Evolutionary conservation across 768 basidiomycete genomes (phyloP).

Genomic region (Epithele typhae): DNA sequence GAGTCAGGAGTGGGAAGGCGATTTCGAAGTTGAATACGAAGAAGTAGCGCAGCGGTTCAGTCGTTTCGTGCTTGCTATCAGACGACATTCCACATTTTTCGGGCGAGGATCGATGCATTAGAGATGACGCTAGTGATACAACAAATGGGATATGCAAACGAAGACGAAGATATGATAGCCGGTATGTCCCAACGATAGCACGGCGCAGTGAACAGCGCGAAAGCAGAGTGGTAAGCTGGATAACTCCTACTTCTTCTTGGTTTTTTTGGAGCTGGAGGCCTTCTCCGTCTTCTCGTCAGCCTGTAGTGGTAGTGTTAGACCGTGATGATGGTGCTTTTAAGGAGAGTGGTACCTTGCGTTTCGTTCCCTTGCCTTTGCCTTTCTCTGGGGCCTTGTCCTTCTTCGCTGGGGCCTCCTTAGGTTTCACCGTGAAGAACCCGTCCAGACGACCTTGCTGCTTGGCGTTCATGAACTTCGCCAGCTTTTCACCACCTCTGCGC

Average conservation of each 20-base stretch:
- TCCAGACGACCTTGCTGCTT: conserved; percentile 98
- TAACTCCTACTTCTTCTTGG: conserved; percentile 35
- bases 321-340: too few relatives aligned
- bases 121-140: conserved; percentile 15
- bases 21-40: conserved; percentile 53
- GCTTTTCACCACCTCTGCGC: conserved; percentile 90
- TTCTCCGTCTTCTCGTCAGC: conserved; percentile 30
- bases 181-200: background rate
- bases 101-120: too few relatives aligned
- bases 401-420: conserved; percentile 47
- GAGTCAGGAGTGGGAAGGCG: conserved; percentile 53
- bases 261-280: conserved; percentile 33
- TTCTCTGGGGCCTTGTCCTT: conserved; percentile 37
- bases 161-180: background rate
- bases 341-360: conserved; percentile 44
- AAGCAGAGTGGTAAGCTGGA: background rate
- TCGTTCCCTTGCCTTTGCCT: conserved; percentile 31
- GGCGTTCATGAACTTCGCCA: conserved; percentile 76
- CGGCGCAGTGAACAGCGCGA: background rate
- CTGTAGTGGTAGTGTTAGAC: too few relatives aligned
- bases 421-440: conserved; percentile 84
- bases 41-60: conserved; percentile 33
- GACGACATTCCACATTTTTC: too few relatives aligned
- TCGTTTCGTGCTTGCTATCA: too few relatives aligned
- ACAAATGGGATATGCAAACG: conserved; percentile 10